These are phyloP conservation scores for Trichophyton equinum DNA, from an alignment of 2,329 filamentous ascomycete species.

Conservation along the genomic window DNA sequence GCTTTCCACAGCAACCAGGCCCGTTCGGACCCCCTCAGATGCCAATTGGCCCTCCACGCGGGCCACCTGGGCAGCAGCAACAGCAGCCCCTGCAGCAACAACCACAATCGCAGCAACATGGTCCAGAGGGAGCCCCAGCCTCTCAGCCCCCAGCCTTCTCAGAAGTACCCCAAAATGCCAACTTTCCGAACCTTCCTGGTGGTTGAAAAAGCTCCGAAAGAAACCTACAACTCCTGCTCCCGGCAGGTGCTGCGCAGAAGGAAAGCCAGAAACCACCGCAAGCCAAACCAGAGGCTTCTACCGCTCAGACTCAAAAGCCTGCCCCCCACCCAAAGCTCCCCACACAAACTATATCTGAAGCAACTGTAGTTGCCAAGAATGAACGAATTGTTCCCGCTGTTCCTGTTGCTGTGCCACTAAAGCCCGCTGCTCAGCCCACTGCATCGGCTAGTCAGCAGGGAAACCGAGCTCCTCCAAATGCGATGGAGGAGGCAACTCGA, in stretches of 20 bases:
- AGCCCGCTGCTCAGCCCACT: constrained; percentile 21
- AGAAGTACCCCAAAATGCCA: constrained; percentile 22
- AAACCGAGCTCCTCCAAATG: constrained; percentile 13
- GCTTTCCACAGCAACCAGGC: constrained; percentile 55
- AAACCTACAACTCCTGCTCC: constrained; percentile 22
- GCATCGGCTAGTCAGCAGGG: constrained; percentile 21
- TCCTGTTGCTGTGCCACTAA: constrained; percentile 29
- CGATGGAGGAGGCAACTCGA: constrained; percentile 35
- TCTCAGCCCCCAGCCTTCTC: too few relatives aligned
- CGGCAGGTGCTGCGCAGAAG: constrained; percentile 21
- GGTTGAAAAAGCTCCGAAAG: constrained; percentile 28
- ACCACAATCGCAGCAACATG: constrained; percentile 18
- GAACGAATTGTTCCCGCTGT: constrained; percentile 36
- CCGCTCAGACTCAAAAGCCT: constrained; percentile 15
- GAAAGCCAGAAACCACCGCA: constrained; percentile 16
- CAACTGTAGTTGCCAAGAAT: constrained; percentile 25
- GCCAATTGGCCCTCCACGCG: constrained; percentile 45
- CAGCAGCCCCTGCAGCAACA: constrained; percentile 18
- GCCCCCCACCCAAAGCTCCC: constrained; percentile 14
- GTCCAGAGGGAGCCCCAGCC: constrained; percentile 18
- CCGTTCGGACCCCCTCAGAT: constrained; percentile 51
- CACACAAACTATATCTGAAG: constrained; percentile 13
- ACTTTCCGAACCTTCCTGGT: constrained; percentile 34
- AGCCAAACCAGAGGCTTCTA: constrained; percentile 17
- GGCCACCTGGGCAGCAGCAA: constrained; percentile 17